These are phyloP conservation scores for Phytophthora kernoviae DNA, from an alignment of 352 stramenopile genomes.

Conservation along the genomic window DNA sequence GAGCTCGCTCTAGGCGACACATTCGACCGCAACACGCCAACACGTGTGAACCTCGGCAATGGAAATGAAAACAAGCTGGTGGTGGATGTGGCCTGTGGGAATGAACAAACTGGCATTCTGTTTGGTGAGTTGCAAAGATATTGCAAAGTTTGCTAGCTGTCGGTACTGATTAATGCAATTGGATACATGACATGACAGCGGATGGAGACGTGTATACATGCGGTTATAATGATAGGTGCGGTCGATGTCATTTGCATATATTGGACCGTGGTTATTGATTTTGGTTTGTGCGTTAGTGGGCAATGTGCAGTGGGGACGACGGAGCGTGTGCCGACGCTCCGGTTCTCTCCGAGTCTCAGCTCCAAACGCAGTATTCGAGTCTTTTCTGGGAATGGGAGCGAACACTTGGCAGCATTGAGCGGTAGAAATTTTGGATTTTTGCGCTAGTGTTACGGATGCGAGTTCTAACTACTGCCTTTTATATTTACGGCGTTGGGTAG, in stretches of 20 bases:
- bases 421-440: slow-evolving; percentile 33
- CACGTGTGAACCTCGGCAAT: slow-evolving; percentile 35
- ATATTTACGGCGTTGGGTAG: slow-evolving; percentile 28
- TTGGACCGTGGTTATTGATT: neutral
- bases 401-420: slow-evolving; percentile 88
- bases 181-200: slow-evolving; percentile 20
- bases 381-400: slow-evolving; percentile 92
- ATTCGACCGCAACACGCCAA: slow-evolving; percentile 62
- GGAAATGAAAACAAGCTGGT: slow-evolving; percentile 48
- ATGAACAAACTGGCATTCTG: slow-evolving; percentile 91
- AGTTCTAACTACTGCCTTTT: neutral
- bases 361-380: slow-evolving; percentile 73
- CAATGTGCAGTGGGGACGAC: slow-evolving; percentile 90
- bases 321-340: slow-evolving; percentile 61
- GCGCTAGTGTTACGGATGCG: slow-evolving; percentile 2
- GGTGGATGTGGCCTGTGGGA: slow-evolving; percentile 86
- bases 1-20: slow-evolving; percentile 91
- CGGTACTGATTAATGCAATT: neutral
- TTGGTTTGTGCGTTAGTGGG: slow-evolving; percentile 48
- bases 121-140: slow-evolving; percentile 42
- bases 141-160: neutral
- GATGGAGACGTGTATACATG: slow-evolving; percentile 87
- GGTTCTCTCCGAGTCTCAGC: slow-evolving; percentile 54
- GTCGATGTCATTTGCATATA: too few relatives aligned
- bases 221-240: slow-evolving; percentile 93